These are phyloP conservation scores for Candida methanosorbosa DNA, from an alignment of 805 yeast genomes.

Conservation along the genomic window DNA sequence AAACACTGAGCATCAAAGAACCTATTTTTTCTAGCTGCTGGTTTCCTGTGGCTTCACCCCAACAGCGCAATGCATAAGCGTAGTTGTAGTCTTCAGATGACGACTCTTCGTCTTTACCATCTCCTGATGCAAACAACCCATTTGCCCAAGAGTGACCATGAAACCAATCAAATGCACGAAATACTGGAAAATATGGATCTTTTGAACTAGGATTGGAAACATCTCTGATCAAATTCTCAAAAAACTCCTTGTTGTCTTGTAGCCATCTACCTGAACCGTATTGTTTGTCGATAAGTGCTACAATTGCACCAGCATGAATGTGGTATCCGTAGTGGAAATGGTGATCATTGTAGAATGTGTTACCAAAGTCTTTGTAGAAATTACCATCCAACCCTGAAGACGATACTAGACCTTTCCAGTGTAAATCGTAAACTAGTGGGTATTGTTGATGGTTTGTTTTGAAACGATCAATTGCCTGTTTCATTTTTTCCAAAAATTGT, in stretches of 20 bases:
- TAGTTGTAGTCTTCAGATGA: conserved; percentile 66
- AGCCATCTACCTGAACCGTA: conserved; percentile 46
- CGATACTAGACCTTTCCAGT: conserved; percentile 74
- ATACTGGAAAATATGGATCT: conserved; percentile 54
- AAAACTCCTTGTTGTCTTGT: conserved; percentile 39
- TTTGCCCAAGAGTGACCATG: conserved; percentile 72
- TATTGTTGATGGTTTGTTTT: conserved; percentile 57
- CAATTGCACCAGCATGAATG: conserved; percentile 73
- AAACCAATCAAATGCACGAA: conserved; percentile 62
- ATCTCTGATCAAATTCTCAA: conserved; percentile 55
- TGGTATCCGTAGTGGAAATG: conserved; percentile 85
- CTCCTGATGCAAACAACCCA: conserved; percentile 53
- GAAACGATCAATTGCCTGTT: conserved; percentile 62
- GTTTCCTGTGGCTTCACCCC: conserved; percentile 57
- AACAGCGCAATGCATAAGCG: conserved; percentile 58
- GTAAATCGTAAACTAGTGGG: conserved; percentile 72
- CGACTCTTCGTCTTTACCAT: conserved; percentile 68
- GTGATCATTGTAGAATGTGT: conserved; percentile 75
- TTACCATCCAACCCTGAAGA: conserved; percentile 42
- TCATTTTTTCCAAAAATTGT: conserved; percentile 46
- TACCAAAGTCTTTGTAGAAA: conserved; percentile 49
- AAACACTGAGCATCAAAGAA: conserved; percentile 49
- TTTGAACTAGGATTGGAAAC: conserved; percentile 51
- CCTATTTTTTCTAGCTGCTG: conserved; percentile 43
- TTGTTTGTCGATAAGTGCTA: conserved; percentile 53